These are phyloP conservation scores for Boletus speciosus DNA, from an alignment of 768 basidiomycete species.

Conservation along the genomic window DNA sequence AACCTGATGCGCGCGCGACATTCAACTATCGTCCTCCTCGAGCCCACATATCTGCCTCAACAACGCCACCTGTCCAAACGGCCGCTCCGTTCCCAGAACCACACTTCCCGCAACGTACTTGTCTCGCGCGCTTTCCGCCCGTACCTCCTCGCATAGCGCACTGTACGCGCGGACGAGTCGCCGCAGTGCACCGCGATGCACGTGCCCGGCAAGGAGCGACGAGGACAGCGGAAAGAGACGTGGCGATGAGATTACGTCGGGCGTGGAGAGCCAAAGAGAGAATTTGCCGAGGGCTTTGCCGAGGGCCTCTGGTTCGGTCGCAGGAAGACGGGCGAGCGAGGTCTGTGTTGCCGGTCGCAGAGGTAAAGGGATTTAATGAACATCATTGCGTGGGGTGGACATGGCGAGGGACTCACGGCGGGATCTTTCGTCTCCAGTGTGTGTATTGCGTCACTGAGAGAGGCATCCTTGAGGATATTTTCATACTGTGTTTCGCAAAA, in stretches of 20 bases:
- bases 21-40: constrained; percentile 37
- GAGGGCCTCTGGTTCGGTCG: constrained; percentile 61
- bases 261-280: constrained; percentile 79
- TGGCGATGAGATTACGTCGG: constrained; percentile 77
- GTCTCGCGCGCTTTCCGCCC: constrained; percentile 51
- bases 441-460: constrained; percentile 24
- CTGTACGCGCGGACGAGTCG: constrained; percentile 70
- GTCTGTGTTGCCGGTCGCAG: constrained; percentile 36
- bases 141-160: constrained; percentile 71
- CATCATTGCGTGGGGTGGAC: background rate
- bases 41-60: constrained; percentile 79
- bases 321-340: constrained; percentile 69
- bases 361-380: background rate
- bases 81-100: constrained; percentile 75
- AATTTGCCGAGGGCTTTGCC: constrained; percentile 64
- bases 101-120: constrained; percentile 85
- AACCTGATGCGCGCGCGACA: too few species aligned
- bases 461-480: constrained; percentile 27
- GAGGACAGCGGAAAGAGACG: constrained; percentile 73
- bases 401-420: constrained; percentile 10
- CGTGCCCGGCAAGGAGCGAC: constrained; percentile 57
- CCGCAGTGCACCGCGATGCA: constrained; percentile 74
- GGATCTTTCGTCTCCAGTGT: constrained; percentile 23
- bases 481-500: constrained; percentile 7
- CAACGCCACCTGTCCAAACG: constrained; percentile 74